Evolutionary conservation across 768 basidiomycete species (phyloP).

Genomic region (Glaciozyma antarctica): DNA sequence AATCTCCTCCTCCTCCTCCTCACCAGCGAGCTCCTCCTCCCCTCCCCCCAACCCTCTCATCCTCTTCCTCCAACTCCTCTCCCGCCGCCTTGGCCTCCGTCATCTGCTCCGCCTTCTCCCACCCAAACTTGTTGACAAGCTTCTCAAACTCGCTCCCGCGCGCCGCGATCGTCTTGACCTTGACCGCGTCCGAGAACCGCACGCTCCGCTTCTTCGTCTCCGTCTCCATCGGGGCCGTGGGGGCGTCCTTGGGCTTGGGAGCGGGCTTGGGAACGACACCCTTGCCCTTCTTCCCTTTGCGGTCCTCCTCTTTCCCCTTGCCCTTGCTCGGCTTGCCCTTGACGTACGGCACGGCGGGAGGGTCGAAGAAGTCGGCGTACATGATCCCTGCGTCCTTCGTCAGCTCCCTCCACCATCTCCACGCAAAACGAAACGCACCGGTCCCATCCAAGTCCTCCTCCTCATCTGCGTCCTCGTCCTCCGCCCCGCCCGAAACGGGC

Average conservation of each 20-base stretch:
- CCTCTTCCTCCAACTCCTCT: conserved; percentile 26
- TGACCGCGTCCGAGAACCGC: conserved; percentile 69
- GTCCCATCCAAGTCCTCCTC: conserved; percentile 39
- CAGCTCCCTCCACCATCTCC: not conserved
- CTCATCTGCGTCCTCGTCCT: conserved; percentile 46
- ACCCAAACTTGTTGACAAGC: conserved; percentile 15
- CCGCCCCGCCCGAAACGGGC: conserved; percentile 44
- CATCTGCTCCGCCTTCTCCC: conserved; percentile 22
- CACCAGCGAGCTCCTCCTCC: conserved; percentile 34
- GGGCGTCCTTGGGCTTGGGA: not conserved
- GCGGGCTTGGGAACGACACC: not conserved
- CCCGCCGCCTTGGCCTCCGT: conserved; percentile 32
- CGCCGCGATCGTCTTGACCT: conserved; percentile 68
- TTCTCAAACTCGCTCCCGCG: conserved; percentile 50
- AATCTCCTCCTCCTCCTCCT: conserved; percentile 27
- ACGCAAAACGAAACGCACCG: conserved; percentile 40
- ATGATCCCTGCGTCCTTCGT: conserved; percentile 35
- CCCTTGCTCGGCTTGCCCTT: conserved; percentile 8
- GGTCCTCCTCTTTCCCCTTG: not conserved
- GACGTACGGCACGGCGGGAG: conserved; percentile 41
- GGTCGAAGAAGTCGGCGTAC: conserved; percentile 74
- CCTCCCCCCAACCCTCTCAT: conserved; percentile 10
- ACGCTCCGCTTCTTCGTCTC: conserved; percentile 44
- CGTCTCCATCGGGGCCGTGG: not conserved
- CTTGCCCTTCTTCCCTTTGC: conserved; percentile 13